Evolutionary conservation across 768 basidiomycete genomes (phyloP), one percentile per base, ranked within the genome.

Genomic region (Naganishia randhawae): DNA sequence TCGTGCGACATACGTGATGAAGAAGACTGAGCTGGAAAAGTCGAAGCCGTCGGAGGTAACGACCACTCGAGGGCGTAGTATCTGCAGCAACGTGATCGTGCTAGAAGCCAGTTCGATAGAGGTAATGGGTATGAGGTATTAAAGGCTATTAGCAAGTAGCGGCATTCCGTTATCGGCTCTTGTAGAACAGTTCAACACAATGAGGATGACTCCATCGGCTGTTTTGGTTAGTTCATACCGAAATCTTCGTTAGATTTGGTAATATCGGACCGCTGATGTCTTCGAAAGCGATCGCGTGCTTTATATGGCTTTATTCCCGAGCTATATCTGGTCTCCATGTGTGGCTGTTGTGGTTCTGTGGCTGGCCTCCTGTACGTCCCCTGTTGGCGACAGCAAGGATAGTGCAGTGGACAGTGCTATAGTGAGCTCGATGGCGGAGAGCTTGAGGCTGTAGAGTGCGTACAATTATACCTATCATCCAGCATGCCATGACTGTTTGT

Each of bases 211-310:
- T n/a, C n/a, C 8, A 48, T 48, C n/a, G 45, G 45, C 19, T 48
- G n/a, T 3, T 48, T 48, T 17, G 25, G 25, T 7, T 22, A n/a
- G 16, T 7, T 17, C 45, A 48, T 48, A n/a, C 6, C 45, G 45
- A n/a, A 48, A 48, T 48, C 19, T 11, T 22, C 4, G 45, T 48
- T 22, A n/a, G 19, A 48, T 48, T 48, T 2, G 45, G n/a, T 48
- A 48, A n/a, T 48, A 48, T n/a, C n/a, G 45, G 45, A 2, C 11
- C 19, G 45, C 45, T 22, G 45, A n/a, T n/a, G n/a, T 22, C 45
- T 48, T 48, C 45, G 7, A 48, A 48, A 48, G 25, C 45, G 45
- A 48, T 48, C 45, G 45, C 45, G 45, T 48, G 45, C 45, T 48
- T 48, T 48, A 48, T n/a, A 48, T n/a, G 45, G 45, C 45, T 48